Percentiles rank a stretch among this genome's conserved stretches.
Evolutionary conservation across 257 asterid genomes (phyloP).

Genomic region (Perilla frutescens): DNA sequence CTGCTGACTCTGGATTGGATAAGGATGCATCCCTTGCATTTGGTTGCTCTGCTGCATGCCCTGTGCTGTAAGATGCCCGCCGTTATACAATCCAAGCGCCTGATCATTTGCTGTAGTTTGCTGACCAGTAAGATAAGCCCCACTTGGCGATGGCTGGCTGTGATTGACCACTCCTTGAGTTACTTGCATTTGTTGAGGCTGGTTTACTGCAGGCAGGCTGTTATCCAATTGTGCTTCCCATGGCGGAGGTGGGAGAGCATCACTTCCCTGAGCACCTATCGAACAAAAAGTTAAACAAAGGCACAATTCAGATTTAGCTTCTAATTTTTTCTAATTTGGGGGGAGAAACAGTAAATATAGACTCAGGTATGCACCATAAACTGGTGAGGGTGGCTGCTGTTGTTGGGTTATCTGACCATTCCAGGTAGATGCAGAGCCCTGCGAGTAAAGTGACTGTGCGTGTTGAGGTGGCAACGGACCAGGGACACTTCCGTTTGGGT

Average conservation of each 20-base stretch:
- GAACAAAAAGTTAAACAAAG: conserved; percentile 20
- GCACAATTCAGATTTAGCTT: conserved; percentile 12
- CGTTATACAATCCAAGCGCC: conserved; percentile 49
- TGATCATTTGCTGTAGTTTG: conserved; percentile 49
- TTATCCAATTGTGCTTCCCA: conserved; percentile 83
- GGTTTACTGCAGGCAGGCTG: conserved; percentile 46
- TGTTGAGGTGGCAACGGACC: conserved; percentile 56
- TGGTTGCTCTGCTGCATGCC: conserved; percentile 46
- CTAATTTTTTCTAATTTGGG: neutral
- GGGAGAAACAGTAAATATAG: neutral
- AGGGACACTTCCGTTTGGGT: conserved; percentile 64
- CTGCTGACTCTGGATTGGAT: conserved; percentile 33
- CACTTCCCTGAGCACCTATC: conserved; percentile 58
- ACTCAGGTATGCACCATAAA: conserved; percentile 58
- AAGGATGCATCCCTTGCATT: conserved; percentile 53
- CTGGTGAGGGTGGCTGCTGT: conserved; percentile 78
- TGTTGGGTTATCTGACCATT: conserved; percentile 65
- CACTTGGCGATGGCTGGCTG: conserved; percentile 51
- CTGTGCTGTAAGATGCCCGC: conserved; percentile 48
- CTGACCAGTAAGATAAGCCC: conserved; percentile 49
- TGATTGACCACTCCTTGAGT: conserved; percentile 41
- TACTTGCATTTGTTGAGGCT: conserved; percentile 56
- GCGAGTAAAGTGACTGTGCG: conserved; percentile 60
- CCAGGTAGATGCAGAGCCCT: conserved; percentile 66
- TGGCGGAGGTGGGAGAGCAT: conserved; percentile 86